These are phyloP conservation scores for Lithospermum erythrorhizon DNA, from an alignment of 257 asterid genomes.

Conservation along the genomic window DNA sequence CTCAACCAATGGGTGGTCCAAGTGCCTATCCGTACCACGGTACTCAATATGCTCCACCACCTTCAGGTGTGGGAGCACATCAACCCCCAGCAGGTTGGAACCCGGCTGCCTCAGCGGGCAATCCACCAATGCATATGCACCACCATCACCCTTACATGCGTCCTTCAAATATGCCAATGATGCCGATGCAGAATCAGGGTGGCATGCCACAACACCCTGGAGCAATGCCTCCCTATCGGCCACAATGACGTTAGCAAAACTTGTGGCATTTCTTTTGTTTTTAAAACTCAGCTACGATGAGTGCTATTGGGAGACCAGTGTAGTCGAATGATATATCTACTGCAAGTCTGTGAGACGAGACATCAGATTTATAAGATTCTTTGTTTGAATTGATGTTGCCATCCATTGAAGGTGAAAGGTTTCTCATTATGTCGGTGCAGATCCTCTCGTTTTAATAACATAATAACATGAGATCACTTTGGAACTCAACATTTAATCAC, in stretches of 20 bases:
- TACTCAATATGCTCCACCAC: conserved; percentile 43
- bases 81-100: conserved; percentile 69
- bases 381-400: too few species aligned
- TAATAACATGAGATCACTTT: too few species aligned
- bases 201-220: conserved; percentile 50
- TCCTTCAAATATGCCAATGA: conserved; percentile 29
- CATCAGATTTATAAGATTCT: too few species aligned
- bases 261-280: neutral
- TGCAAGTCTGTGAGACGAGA: neutral
- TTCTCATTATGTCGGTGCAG: too few species aligned
- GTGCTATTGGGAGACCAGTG: neutral
- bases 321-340: neutral
- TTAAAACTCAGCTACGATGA: too few species aligned
- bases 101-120: conserved; percentile 20
- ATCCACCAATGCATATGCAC: conserved; percentile 63
- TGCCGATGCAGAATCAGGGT: conserved; percentile 41
- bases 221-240: conserved; percentile 56
- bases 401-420: too few species aligned
- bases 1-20: conserved; percentile 48
- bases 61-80: conserved; percentile 30
- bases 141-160: conserved; percentile 62
- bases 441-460: too few species aligned
- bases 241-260: conserved; percentile 24
- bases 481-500: too few species aligned
- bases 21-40: conserved; percentile 40